Conservation (phyloP, 2,329 filamentous ascomycete genomes). For the Calonectria crousiana region DNA sequence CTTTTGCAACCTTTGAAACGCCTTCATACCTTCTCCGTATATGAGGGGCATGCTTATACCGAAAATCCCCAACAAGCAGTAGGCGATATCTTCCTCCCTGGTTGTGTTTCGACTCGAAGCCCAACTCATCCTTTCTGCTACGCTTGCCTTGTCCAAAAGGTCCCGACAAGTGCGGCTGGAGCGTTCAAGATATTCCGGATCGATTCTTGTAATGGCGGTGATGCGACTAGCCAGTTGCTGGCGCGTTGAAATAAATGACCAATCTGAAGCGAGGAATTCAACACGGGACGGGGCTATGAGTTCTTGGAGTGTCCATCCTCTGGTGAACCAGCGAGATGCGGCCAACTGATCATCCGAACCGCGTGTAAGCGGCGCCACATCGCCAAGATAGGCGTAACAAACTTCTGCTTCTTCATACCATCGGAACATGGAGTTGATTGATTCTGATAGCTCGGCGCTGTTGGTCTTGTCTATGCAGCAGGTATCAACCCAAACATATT, state of each 20-base stretch:
- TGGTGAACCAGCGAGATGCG: not conserved
- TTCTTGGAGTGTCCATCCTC: conserved; percentile 9
- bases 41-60: not conserved
- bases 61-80: not conserved
- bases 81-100: not conserved
- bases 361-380: not conserved
- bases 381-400: not conserved
- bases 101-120: not conserved
- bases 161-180: not conserved
- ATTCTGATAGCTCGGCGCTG: not conserved
- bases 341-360: not conserved
- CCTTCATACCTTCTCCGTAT: not conserved
- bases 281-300: not conserved
- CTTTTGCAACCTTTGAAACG: not conserved
- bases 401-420: not conserved
- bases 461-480: conserved; percentile 6
- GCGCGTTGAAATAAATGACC: not conserved
- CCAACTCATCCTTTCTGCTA: conserved; percentile 1
- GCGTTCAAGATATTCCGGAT: not conserved
- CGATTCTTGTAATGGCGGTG: not conserved
- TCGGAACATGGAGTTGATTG: conserved; percentile 10
- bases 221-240: not conserved
- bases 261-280: not conserved
- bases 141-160: not conserved
- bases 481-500: conserved; percentile 6